Percentiles rank a stretch among this genome's conserved stretches.
Evolutionary conservation across 2,329 filamentous ascomycete genomes (phyloP).

Genomic region (Sodiomyces alkalinus): DNA sequence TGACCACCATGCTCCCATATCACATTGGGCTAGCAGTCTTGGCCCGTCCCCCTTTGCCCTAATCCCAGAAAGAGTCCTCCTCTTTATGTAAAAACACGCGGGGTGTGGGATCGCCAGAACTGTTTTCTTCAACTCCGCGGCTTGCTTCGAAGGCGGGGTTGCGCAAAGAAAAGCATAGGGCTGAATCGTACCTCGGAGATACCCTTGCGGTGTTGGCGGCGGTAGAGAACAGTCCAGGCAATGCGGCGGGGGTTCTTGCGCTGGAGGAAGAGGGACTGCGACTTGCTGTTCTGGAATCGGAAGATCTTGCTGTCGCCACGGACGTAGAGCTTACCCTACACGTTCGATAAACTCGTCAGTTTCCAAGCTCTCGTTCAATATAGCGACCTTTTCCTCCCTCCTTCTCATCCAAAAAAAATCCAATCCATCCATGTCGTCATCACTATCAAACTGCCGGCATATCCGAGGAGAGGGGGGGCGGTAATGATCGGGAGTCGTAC

Average conservation of each 20-base stretch:
- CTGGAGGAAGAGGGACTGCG: constrained; percentile 98
- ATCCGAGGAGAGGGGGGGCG: not conserved
- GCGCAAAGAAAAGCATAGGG: not conserved
- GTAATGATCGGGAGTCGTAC: constrained; percentile 23
- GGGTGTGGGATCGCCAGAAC: too few relatives aligned
- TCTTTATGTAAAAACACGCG: too few relatives aligned
- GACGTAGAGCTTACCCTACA: constrained; percentile 97
- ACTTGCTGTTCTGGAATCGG: constrained; percentile 99
- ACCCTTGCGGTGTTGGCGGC: constrained; percentile 99
- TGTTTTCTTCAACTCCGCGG: too few relatives aligned
- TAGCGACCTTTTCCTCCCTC: not conserved
- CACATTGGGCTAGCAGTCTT: too few relatives aligned
- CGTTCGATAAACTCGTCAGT: constrained; percentile 14
- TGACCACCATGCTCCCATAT: constrained; percentile 1
- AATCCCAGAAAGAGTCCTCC: too few relatives aligned
- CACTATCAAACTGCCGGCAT: not conserved
- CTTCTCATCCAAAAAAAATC: not conserved
- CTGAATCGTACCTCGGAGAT: constrained; percentile 84
- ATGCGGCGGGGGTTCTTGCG: constrained; percentile 99
- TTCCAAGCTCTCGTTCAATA: constrained; percentile 1
- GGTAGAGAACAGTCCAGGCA: constrained; percentile 95
- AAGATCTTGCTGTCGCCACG: constrained; percentile 99
- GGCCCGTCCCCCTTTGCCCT: too few relatives aligned
- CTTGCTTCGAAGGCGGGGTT: not conserved
- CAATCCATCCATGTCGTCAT: not conserved